Percentiles rank a stretch among this genome's conserved stretches.
phyloP scores from a whole-genome alignment of 2,329 filamentous ascomycete genomes.

The Colletotrichum shisoi region DNA sequence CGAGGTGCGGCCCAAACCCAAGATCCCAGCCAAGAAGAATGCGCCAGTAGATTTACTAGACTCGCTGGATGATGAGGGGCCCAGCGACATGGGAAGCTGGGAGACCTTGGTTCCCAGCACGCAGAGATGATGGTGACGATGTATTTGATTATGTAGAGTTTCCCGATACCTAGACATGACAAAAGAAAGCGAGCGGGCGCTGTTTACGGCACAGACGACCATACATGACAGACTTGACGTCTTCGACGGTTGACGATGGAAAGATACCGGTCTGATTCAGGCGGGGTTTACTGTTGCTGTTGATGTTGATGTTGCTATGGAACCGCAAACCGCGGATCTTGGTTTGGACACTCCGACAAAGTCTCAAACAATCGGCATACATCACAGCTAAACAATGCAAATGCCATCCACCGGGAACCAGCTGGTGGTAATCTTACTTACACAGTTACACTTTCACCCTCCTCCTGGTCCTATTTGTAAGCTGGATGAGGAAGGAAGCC shows the following conservation, averaged over 20 bases:
- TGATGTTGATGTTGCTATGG: neutral
- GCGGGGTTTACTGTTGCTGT: neutral
- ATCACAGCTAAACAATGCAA: conserved; percentile 1
- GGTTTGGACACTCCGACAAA: conserved; percentile 8
- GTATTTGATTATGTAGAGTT: neutral
- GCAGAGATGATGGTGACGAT: conserved; percentile 21
- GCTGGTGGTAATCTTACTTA: neutral
- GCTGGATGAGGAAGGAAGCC: conserved; percentile 3
- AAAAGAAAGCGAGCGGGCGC: neutral
- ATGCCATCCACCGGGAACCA: conserved; percentile 17
- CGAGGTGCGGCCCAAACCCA: conserved; percentile 32
- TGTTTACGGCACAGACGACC: conserved; percentile 6
- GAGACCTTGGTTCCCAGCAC: conserved; percentile 62
- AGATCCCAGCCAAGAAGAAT: conserved; percentile 33
- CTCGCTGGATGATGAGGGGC: conserved; percentile 57
- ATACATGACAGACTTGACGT: neutral
- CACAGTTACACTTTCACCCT: neutral
- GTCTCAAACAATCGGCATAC: conserved; percentile 10
- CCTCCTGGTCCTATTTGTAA: conserved; percentile 1
- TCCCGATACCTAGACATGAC: neutral
- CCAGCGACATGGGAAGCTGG: conserved; percentile 60
- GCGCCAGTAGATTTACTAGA: conserved; percentile 55
- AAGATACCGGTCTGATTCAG: neutral
- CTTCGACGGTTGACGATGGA: conserved; percentile 2
- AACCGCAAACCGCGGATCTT: neutral